These are phyloP conservation scores for Ganoderma meredithae DNA, from an alignment of 1,284 basidiomycete genomes.

Conservation along the genomic window DNA sequence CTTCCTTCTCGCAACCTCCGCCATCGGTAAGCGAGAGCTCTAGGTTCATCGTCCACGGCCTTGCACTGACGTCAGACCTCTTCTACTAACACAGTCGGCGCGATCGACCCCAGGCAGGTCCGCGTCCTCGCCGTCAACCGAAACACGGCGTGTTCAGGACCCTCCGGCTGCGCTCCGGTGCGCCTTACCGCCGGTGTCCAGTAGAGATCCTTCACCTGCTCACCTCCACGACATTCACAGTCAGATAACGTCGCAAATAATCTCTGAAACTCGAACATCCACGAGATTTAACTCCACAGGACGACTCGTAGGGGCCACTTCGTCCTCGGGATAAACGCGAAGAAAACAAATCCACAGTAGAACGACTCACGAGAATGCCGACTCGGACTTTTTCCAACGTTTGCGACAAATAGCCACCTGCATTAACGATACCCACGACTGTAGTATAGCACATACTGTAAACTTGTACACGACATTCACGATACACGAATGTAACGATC, in stretches of 20 bases:
- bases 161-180: conserved; percentile 2
- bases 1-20: not conserved
- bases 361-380: not conserved
- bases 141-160: conserved; percentile 1
- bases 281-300: not conserved
- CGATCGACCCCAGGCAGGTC: conserved; percentile 1
- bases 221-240: not conserved
- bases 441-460: not conserved
- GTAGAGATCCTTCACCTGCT: not conserved
- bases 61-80: no score
- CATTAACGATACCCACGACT: not conserved
- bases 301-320: not conserved
- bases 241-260: not conserved
- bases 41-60: not conserved
- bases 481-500: not conserved
- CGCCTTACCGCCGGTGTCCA: not conserved
- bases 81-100: not conserved
- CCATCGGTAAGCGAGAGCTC: not conserved
- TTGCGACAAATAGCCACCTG: not conserved
- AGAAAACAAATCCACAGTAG: not conserved
- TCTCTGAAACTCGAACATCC: not conserved
- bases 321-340: not conserved
- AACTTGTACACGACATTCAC: not conserved
- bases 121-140: conserved; percentile 4
- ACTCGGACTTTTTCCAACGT: not conserved